Conservation (phyloP, 768 basidiomycete genomes). For the Mycena galericulata region DNA sequence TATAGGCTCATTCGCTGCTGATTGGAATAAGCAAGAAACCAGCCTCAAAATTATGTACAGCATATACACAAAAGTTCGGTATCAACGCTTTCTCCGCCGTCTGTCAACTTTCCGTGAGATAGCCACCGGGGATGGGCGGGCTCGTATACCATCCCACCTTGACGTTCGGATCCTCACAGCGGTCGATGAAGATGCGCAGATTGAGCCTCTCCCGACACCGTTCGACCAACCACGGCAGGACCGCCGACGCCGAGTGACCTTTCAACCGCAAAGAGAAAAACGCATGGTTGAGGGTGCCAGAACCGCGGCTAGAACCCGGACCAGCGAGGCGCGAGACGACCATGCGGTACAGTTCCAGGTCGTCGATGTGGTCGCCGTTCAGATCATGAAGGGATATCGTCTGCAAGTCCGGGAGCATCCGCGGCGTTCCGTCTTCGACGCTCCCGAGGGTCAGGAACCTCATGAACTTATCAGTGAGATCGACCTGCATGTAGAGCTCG, state of each 20-base stretch:
- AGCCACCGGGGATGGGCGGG: slow-evolving; percentile 30
- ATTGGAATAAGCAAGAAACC: neutral
- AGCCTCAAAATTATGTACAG: neutral
- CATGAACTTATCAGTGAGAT: slow-evolving; percentile 21
- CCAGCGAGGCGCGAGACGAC: slow-evolving; percentile 28
- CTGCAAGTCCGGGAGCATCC: slow-evolving; percentile 22
- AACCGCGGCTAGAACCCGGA: neutral
- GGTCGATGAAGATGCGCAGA: slow-evolving; percentile 23
- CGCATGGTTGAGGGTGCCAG: slow-evolving; percentile 9
- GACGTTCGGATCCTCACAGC: slow-evolving; percentile 11
- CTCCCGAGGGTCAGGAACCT: slow-evolving; percentile 27
- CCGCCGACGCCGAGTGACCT: slow-evolving; percentile 24
- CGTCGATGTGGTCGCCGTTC: slow-evolving; percentile 24
- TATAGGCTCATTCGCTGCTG: too few relatives aligned
- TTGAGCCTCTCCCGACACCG: slow-evolving; percentile 30
- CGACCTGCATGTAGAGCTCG: slow-evolving; percentile 30
- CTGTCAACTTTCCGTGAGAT: slow-evolving; percentile 26
- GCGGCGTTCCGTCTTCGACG: slow-evolving; percentile 7
- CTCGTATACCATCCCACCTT: slow-evolving; percentile 31
- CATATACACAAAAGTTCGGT: neutral
- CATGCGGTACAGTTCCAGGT: slow-evolving; percentile 32
- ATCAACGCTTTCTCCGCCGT: neutral
- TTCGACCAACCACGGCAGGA: slow-evolving; percentile 33
- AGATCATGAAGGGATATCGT: slow-evolving; percentile 20
- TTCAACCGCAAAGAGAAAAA: slow-evolving; percentile 29